Percentiles rank a stretch among this genome's conserved stretches.
Conservation (phyloP, 1,284 basidiomycete genomes). For the Phaffia rhodozyma region DNA sequence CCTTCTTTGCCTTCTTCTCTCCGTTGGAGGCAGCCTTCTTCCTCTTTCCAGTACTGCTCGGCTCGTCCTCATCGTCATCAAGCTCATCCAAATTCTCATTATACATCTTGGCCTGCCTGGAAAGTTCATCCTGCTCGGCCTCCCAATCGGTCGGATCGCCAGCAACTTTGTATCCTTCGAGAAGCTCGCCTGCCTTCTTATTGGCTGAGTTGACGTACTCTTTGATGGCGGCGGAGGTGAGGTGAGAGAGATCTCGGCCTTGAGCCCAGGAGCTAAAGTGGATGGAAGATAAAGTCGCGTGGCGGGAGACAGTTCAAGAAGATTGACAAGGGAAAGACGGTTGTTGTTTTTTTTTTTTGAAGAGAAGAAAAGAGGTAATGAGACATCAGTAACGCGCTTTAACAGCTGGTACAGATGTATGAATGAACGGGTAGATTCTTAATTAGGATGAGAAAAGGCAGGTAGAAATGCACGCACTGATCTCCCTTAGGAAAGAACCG, state of each 20-base stretch:
- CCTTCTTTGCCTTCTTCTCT: conserved; percentile 25
- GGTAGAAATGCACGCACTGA: conserved; percentile 50
- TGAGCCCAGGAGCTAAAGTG: conserved; percentile 65
- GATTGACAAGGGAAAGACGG: background rate
- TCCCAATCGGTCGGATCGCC: conserved; percentile 69
- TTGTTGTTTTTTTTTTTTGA: too few relatives aligned
- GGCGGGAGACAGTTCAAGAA: background rate
- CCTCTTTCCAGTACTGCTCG: conserved; percentile 40
- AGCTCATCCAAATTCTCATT: conserved; percentile 48
- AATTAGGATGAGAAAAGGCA: background rate
- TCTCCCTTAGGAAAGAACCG: conserved; percentile 84
- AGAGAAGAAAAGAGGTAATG: background rate
- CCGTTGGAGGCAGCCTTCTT: conserved; percentile 33
- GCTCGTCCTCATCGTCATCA: conserved; percentile 47
- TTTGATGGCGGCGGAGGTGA: conserved; percentile 70
- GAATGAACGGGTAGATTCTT: background rate
- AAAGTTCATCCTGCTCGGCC: conserved; percentile 41
- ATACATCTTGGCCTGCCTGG: conserved; percentile 45
- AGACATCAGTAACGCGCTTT: too few relatives aligned
- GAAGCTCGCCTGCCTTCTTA: conserved; percentile 56
- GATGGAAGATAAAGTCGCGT: conserved; percentile 6
- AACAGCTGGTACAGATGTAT: background rate
- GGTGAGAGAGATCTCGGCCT: conserved; percentile 65
- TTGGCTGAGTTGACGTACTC: conserved; percentile 59
- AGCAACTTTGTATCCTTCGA: conserved; percentile 69